Percentiles rank a stretch among this genome's conserved stretches.
phyloP scores from a whole-genome alignment of 2,329 filamentous ascomycete genomes.

The Alternaria novae-zelandiae region DNA sequence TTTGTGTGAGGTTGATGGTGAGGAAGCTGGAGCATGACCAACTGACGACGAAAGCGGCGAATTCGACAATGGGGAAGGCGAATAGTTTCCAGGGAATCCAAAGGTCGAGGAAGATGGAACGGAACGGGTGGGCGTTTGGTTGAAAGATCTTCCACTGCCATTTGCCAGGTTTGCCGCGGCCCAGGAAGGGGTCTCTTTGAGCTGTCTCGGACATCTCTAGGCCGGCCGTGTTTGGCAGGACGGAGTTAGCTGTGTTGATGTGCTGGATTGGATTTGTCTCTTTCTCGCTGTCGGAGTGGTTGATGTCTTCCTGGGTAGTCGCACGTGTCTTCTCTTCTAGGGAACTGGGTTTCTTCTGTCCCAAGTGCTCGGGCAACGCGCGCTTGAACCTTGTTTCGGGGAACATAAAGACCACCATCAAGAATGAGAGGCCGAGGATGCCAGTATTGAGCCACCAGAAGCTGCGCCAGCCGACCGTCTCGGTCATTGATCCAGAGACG shows the following conservation, averaged over 20 bases:
- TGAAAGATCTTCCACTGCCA: constrained; percentile 63
- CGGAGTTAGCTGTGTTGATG: constrained; percentile 24
- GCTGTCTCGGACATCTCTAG: constrained; percentile 46
- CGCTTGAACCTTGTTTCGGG: constrained; percentile 69
- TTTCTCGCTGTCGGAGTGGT: constrained; percentile 20
- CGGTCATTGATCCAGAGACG: constrained; percentile 66
- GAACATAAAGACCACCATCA: constrained; percentile 65
- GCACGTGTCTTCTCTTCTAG: constrained; percentile 28
- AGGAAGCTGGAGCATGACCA: constrained; percentile 66
- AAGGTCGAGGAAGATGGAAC: constrained; percentile 60
- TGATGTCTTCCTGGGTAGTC: constrained; percentile 15
- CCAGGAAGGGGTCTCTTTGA: constrained; percentile 61
- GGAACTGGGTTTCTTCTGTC: constrained; percentile 2
- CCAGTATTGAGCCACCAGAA: constrained; percentile 72
- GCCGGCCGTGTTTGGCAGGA: constrained; percentile 27
- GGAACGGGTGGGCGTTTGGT: constrained; percentile 54
- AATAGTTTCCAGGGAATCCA: constrained; percentile 69
- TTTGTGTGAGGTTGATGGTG: constrained; percentile 66
- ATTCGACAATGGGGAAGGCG: constrained; percentile 67
- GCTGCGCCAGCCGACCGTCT: constrained; percentile 64
- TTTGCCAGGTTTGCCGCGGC: constrained; percentile 62
- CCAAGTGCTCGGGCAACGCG: constrained; percentile 39
- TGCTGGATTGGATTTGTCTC: constrained; percentile 35
- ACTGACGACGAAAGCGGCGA: constrained; percentile 66
- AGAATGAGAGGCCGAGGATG: constrained; percentile 56